Conservation (phyloP, 163 green algal genomes). For the Scenedesmus sp. region DNA sequence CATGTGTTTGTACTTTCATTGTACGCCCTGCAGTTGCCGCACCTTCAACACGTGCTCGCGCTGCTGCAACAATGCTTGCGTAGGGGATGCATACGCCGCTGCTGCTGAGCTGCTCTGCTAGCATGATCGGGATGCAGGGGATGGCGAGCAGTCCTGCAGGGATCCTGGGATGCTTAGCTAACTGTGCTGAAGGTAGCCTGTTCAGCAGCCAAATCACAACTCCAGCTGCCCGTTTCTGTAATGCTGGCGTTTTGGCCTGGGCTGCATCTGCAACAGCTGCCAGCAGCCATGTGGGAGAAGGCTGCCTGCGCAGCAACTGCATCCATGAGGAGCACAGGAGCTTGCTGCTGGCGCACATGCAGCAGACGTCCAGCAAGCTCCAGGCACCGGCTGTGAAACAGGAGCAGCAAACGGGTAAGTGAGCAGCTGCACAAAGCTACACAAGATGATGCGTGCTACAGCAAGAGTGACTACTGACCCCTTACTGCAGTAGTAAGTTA, state of each 20-base stretch:
- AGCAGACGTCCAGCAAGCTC: constrained; percentile 3
- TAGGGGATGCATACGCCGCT: not conserved
- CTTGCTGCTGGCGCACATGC: constrained; percentile 16
- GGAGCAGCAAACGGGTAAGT: not conserved
- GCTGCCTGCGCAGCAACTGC: not conserved
- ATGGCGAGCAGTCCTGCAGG: constrained; percentile 1
- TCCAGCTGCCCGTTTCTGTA: not conserved
- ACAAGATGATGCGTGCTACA: not conserved
- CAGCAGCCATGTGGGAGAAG: not conserved
- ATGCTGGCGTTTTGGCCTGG: not conserved
- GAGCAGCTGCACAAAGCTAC: not conserved
- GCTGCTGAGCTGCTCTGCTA: not conserved
- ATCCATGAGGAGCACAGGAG: not conserved
- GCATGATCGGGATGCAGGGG: not conserved
- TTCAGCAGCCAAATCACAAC: not conserved
- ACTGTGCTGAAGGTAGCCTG: not conserved
- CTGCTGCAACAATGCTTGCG: not conserved
- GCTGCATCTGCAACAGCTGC: not conserved
- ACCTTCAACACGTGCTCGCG: not conserved
- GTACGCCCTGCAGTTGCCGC: not conserved
- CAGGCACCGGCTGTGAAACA: not conserved
- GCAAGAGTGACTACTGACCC: not conserved
- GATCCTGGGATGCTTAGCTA: not conserved
- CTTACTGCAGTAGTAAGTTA: not conserved
- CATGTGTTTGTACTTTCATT: not conserved